A percentile compares a stretch with the other conserved stretches of the same genome.
Conservation (phyloP, 129 eudicot genomes). For the Ambrosia artemisiifolia region DNA sequence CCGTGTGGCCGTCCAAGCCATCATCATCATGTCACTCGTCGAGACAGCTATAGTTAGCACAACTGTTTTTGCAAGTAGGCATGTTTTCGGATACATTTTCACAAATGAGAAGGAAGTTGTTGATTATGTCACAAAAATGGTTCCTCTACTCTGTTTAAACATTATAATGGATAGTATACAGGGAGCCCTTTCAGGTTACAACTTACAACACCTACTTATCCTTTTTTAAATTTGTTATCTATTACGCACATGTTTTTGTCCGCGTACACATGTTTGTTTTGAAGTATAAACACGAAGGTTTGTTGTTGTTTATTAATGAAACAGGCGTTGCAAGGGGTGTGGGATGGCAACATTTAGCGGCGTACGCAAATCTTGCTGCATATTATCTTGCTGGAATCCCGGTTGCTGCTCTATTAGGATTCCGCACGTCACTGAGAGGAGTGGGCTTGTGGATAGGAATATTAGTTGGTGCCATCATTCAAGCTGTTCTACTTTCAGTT, state of each 20-base stretch:
- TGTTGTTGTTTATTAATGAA: neutral
- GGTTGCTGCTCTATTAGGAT: constrained; percentile 38
- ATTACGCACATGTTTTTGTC: neutral
- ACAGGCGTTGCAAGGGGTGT: constrained; percentile 57
- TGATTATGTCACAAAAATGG: constrained; percentile 40
- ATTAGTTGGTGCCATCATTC: constrained; percentile 36
- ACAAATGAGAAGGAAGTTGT: constrained; percentile 55
- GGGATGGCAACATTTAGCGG: constrained; percentile 64
- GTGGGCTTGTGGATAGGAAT: constrained; percentile 55
- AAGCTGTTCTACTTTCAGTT: constrained; percentile 29
- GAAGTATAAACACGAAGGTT: neutral
- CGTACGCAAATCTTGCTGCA: constrained; percentile 52
- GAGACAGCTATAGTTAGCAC: constrained; percentile 32
- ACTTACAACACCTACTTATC: constrained; percentile 12
- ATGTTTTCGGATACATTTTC: constrained; percentile 44
- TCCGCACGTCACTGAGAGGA: constrained; percentile 34
- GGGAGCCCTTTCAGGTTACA: constrained; percentile 40
- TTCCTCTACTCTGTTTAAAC: constrained; percentile 47
- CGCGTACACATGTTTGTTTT: neutral
- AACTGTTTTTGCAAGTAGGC: constrained; percentile 32
- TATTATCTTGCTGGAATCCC: constrained; percentile 57
- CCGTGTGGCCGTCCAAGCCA: constrained; percentile 38
- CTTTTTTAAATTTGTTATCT: neutral
- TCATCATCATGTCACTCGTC: constrained; percentile 28
- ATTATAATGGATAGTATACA: constrained; percentile 45